phyloP scores from a whole-genome alignment of 495 filamentous ascomycete genomes.

The Neurospora sp. region DNA sequence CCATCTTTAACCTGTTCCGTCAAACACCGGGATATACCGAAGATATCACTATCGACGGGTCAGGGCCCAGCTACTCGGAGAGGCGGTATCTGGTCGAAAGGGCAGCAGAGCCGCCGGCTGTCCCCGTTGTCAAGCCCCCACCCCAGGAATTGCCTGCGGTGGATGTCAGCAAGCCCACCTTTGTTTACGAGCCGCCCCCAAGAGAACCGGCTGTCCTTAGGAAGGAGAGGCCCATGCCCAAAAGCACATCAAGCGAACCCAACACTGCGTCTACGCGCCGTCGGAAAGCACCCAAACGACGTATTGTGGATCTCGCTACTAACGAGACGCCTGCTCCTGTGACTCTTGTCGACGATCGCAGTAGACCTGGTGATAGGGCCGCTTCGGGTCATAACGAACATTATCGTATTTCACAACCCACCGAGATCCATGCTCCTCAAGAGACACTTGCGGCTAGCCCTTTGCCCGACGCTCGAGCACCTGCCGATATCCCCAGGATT shows the following conservation, averaged over 20 bases:
- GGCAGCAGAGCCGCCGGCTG: conserved; percentile 57
- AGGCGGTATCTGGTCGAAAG: conserved; percentile 78
- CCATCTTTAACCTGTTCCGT: conserved; percentile 94
- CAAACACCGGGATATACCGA: conserved; percentile 82
- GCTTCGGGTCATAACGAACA: conserved; percentile 21
- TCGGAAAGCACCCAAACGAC: conserved; percentile 50
- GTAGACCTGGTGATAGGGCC: background rate
- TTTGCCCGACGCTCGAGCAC: conserved; percentile 17
- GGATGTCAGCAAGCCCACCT: conserved; percentile 53
- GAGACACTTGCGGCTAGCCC: conserved; percentile 20
- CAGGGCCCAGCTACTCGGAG: conserved; percentile 71
- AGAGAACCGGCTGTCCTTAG: conserved; percentile 39
- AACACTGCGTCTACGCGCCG: conserved; percentile 41
- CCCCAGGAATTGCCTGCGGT: conserved; percentile 49
- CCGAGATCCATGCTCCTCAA: conserved; percentile 17
- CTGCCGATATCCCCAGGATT: conserved; percentile 35
- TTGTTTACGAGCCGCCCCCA: conserved; percentile 38
- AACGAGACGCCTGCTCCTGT: conserved; percentile 40
- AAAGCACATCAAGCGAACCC: conserved; percentile 39
- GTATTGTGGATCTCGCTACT: conserved; percentile 74
- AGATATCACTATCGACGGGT: conserved; percentile 81
- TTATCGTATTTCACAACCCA: conserved; percentile 35
- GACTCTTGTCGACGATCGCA: conserved; percentile 16
- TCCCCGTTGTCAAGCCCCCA: conserved; percentile 63
- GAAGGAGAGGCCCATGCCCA: conserved; percentile 38